Evolutionary conservation across 495 filamentous ascomycete genomes (phyloP).

Genomic region (Penicillium verhagenii): DNA sequence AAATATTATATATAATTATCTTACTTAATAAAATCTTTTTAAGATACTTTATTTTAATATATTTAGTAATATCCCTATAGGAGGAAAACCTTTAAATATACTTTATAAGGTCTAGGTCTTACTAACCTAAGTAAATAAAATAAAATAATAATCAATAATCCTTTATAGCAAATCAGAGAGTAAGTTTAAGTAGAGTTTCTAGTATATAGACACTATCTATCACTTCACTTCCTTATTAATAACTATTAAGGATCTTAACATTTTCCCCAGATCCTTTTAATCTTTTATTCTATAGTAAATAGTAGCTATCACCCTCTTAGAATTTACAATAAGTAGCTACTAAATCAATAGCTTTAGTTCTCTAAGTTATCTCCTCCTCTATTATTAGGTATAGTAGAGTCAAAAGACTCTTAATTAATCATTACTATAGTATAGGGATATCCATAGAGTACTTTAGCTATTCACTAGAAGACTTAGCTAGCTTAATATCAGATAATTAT

Average conservation of each 20-base stretch:
- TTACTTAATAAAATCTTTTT: slow-evolving; percentile 17
- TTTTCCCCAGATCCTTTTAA: too few species aligned
- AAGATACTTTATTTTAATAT: slow-evolving; percentile 44
- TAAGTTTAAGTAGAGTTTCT: slow-evolving; percentile 10
- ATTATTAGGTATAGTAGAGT: slow-evolving; percentile 28
- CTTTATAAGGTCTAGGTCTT: slow-evolving; percentile 24
- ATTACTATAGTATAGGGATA: slow-evolving; percentile 23
- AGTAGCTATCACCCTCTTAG: slow-evolving; percentile 26
- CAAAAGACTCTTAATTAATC: slow-evolving; percentile 32
- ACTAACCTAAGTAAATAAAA: slow-evolving; percentile 40
- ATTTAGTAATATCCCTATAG: slow-evolving; percentile 37
- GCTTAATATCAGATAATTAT: slow-evolving; percentile 21
- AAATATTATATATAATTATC: slow-evolving; percentile 21
- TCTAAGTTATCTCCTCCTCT: slow-evolving; percentile 30
- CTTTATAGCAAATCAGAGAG: slow-evolving; percentile 26
- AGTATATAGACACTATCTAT: too few species aligned
- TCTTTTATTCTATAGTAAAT: slow-evolving; percentile 23
- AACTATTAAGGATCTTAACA: too few species aligned
- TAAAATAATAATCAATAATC: slow-evolving; percentile 35
- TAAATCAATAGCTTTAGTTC: slow-evolving; percentile 31
- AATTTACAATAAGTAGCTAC: slow-evolving; percentile 35
- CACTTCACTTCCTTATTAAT: too few species aligned
- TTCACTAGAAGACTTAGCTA: slow-evolving; percentile 11
- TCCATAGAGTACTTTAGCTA: slow-evolving; percentile 21
- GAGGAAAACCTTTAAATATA: slow-evolving; percentile 29